A percentile compares a stretch with the other conserved stretches of the same genome.
Evolutionary conservation across 1,284 basidiomycete genomes (phyloP).

Genomic region (Cutaneotrichosporon mucoides): DNA sequence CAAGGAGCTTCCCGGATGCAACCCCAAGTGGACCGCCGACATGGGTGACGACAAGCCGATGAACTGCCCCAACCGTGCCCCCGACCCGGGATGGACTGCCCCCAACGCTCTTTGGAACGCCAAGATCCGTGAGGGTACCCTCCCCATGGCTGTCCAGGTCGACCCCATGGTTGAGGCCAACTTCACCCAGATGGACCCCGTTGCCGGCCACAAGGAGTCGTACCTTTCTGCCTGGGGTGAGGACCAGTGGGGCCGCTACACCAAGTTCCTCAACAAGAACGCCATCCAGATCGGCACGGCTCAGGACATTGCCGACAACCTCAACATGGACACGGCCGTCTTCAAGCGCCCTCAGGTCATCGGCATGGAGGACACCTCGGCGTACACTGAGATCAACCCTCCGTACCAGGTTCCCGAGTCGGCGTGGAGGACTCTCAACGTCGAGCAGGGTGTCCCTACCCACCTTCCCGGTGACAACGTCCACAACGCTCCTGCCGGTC

Average conservation of each 20-base stretch:
- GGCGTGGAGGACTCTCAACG: not conserved
- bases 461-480: not conserved
- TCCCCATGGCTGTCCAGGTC: not conserved
- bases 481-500: not conserved
- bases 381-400: not conserved
- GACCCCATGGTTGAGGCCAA: not conserved
- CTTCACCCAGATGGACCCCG: not conserved
- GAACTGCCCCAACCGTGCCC: not conserved
- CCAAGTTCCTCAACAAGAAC: not conserved
- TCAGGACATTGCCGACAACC: conserved; percentile 2
- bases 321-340: not conserved
- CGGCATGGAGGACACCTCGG: not conserved
- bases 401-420: not conserved
- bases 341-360: not conserved
- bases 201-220: not conserved
- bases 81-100: conserved; percentile 8
- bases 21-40: conserved; percentile 12
- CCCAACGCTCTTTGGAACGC: conserved; percentile 6
- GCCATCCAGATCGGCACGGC: not conserved
- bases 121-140: not conserved
- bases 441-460: not conserved
- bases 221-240: not conserved
- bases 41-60: conserved; percentile 10
- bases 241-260: not conserved
- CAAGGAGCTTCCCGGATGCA: conserved; percentile 14